Percentiles rank a stretch among this genome's conserved stretches.
Conservation (phyloP, 345 rosid genomes). For the Trapa bicornis region DNA sequence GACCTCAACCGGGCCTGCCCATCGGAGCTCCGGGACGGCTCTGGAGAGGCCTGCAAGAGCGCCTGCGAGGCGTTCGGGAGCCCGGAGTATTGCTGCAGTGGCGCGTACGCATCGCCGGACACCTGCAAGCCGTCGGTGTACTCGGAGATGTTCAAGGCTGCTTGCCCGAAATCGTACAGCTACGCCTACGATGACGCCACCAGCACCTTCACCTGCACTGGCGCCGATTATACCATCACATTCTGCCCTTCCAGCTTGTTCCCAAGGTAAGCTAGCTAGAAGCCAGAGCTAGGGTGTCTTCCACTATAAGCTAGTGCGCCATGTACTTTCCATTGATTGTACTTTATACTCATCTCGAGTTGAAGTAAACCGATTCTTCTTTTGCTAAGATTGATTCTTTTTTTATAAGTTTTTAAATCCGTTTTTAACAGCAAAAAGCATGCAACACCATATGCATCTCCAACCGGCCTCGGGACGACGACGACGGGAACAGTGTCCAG, state of each 20-base stretch:
- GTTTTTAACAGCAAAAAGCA: conserved; percentile 33
- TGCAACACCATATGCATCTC: conserved; percentile 11
- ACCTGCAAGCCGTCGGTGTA: conserved; percentile 49
- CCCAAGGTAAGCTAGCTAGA: conserved; percentile 11
- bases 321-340: no score
- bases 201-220: conserved; percentile 56
- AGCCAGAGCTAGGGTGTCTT: no score
- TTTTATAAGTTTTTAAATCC: not conserved
- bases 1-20: conserved; percentile 57
- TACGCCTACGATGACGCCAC: conserved; percentile 65
- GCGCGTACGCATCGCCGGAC: conserved; percentile 35
- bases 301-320: no score
- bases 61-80: conserved; percentile 57
- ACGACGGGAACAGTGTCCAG: not conserved
- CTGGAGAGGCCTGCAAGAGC: conserved; percentile 44
- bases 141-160: conserved; percentile 44
- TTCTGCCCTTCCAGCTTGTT: conserved; percentile 38
- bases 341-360: no score
- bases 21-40: conserved; percentile 28
- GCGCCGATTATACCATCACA: conserved; percentile 42
- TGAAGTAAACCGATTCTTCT: no score
- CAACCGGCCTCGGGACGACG: not conserved
- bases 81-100: conserved; percentile 57
- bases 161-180: conserved; percentile 62
- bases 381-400: not conserved